Percentiles rank a stretch among this genome's conserved stretches.
Conservation (phyloP, 352 stramenopile genomes). For the Phytophthora rubi region DNA sequence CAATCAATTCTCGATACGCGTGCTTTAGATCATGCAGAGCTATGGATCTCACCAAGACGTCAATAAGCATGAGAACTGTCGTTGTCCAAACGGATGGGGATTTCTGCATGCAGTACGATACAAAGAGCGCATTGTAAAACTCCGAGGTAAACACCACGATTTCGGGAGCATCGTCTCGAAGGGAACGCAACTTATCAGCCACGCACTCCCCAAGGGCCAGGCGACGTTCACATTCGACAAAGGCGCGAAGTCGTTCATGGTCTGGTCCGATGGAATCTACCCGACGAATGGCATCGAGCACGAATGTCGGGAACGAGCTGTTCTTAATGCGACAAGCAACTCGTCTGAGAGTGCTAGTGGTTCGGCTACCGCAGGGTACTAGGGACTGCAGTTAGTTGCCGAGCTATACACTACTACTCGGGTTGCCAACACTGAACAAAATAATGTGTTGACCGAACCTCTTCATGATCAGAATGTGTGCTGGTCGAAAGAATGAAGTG, state of each 20-base stretch:
- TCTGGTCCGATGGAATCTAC: slow-evolving; percentile 28
- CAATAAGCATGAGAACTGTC: slow-evolving; percentile 20
- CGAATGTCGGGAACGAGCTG: slow-evolving; percentile 20
- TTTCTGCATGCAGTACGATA: slow-evolving; percentile 34
- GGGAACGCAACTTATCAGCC: too few relatives aligned
- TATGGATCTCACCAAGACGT: slow-evolving; percentile 14
- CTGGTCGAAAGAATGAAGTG: too few relatives aligned
- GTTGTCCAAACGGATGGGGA: slow-evolving; percentile 23
- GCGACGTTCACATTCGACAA: slow-evolving; percentile 17
- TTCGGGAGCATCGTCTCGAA: slow-evolving; percentile 17
- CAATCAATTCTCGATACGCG: background rate
- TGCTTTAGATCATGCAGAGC: slow-evolving; percentile 15
- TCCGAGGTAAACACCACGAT: slow-evolving; percentile 30
- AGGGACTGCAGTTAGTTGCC: too few relatives aligned
- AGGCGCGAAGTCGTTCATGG: slow-evolving; percentile 33
- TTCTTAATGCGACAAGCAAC: slow-evolving; percentile 6
- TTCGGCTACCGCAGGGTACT: too few relatives aligned
- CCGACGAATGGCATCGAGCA: slow-evolving; percentile 18
- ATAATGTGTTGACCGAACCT: too few relatives aligned
- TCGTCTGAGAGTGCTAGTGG: too few relatives aligned
- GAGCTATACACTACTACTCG: too few relatives aligned
- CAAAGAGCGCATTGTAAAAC: slow-evolving; percentile 38
- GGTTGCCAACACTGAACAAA: too few relatives aligned
- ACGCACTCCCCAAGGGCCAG: too few relatives aligned
- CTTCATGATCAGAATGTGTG: too few relatives aligned